These are phyloP conservation scores for Cystobasidium tubakii DNA, from an alignment of 768 basidiomycete species.

Conservation along the genomic window DNA sequence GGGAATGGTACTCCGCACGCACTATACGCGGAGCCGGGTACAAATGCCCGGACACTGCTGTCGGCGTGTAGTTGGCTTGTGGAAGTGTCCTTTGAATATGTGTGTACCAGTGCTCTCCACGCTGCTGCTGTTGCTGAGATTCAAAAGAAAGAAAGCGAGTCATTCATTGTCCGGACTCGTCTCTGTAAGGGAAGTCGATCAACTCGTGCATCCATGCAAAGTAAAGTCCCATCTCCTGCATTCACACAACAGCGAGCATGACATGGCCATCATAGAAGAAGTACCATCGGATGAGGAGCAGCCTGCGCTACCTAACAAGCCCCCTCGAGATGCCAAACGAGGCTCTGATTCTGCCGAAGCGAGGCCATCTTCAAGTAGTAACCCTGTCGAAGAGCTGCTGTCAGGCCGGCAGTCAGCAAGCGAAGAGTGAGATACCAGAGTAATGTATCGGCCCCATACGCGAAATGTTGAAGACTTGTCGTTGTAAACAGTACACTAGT, in stretches of 20 bases:
- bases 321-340: background rate
- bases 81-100: too few relatives aligned
- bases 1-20: background rate
- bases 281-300: constrained; percentile 12
- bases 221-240: background rate
- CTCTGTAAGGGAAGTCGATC: background rate
- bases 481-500: background rate
- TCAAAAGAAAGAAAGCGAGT: background rate
- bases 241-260: background rate
- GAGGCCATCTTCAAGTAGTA: background rate
- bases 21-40: background rate
- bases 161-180: background rate
- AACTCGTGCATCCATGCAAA: background rate
- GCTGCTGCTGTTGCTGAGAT: background rate
- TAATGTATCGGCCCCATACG: background rate
- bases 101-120: background rate
- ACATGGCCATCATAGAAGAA: constrained; percentile 24
- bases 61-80: background rate
- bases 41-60: background rate
- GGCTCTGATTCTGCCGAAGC: background rate
- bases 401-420: background rate
- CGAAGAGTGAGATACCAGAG: background rate
- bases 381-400: background rate
- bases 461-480: background rate
- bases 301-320: background rate